Base-by-base conservation (phyloP, 1,139 yeast species). In the Taphrina populina region DNA sequence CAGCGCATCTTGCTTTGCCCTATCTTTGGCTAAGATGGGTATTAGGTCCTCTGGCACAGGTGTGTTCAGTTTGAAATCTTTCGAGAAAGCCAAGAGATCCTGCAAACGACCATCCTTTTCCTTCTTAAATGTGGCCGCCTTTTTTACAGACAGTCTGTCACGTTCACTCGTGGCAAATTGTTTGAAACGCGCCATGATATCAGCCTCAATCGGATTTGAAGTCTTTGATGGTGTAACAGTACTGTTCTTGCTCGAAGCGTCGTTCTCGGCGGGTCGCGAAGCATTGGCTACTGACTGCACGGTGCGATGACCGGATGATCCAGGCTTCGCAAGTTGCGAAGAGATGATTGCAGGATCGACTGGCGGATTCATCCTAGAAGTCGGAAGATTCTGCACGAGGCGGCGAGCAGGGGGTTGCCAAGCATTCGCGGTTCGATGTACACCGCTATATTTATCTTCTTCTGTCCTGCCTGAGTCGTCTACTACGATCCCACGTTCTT, bases 401-500 rank as follows among this genome's bases (percentile, higher is more conserved):
- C 44, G 52, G n/a, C 41, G 51, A 13, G 54, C 55, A 13, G 44
- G 54, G 1, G 59, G 37, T 2, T 30, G 11, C 54, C 54, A 49
- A 5, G 46, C 36, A 26, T 49, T 39, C 35, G 56, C 2, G 26
- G 29, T 29, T 7, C 54, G 71, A 58, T 76, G 79, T 54, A 92
- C 98, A 44, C 97, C 97, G 2, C 96, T 88, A 67, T 90, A 92
- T 70, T 86, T 86, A 69, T 88, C 96, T 69, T 94, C 99, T 71
- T 92, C 98, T 69, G 92, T 97, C 64, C 86, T 63, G 2, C 95
- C 96, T 60, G 85, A 79, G 67, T 87, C 95, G 66, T 87, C 95
- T 36, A 84, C 78, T 5, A 46, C 55, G 19, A 68, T 68, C 19
- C 96, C 96, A 68, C 98, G 81, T 70, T 92, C 98, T 68, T 92